Evolutionary conservation across 805 yeast genomes (phyloP), one percentile per base, ranked within the genome.

Genomic region (Cyberlindnera nakhonratchasimensis): DNA sequence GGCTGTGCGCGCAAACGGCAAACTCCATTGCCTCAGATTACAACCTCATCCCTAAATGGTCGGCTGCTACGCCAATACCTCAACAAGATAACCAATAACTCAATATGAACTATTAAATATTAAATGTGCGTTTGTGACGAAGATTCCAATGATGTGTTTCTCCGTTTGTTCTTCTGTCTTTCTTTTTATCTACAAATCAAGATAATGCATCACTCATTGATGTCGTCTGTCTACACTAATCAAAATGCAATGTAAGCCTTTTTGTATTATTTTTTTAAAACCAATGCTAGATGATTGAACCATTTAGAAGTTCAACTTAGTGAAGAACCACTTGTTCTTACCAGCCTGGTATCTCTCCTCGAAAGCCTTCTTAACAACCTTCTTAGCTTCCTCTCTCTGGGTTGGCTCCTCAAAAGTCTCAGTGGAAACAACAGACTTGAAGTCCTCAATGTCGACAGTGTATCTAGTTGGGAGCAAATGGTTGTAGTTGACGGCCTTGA

Each of bases 401-500:
- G 97, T 79, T 74, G 98, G 96, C 81, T 93, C 97, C 69, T 79
- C 79, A 72, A 93, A 85, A 66, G 98, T 80, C 72, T 91, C 99
- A 63, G 91, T 77, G 64, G 96, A 75, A 66, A 93, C 86, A 63
- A 80, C 84, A 66, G 85, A 66, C 82, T 93, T 93, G 82, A 93
- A 84, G 60, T 87, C 75, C 72, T 93, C 98, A 66, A 91, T 93
- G 71, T 93, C 98, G 67, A 93, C 82, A 52, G 96, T 80, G 86
- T 93, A 93, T 81, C 99, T 90, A 69, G 99, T 93, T 80, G 99
- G 99, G 91, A 93, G 84, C 74, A 93, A 80, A 76, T 93, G 99
- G 89, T 89, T 89, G 96, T 90, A 93, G 96, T 93, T 93, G 72
- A 93, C 81, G 69, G 86, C 89, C 82, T 91, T 93, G 79, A 93